A percentile compares a stretch with the other conserved stretches of the same genome.
Conservation (phyloP, 192 early-diverging fungal species). For the Chytriomyces confervae region DNA sequence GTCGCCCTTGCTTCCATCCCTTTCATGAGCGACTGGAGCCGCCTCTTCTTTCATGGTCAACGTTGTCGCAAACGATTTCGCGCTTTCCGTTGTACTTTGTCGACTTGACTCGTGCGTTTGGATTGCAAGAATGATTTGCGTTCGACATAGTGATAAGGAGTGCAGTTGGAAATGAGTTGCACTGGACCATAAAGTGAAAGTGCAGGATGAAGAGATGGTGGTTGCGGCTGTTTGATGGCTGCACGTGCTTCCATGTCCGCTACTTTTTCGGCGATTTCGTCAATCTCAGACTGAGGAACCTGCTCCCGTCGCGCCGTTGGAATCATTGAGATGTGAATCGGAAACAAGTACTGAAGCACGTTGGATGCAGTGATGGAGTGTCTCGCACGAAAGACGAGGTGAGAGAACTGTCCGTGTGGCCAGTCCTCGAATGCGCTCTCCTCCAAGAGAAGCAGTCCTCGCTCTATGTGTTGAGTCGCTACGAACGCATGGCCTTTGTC, state of each 20-base stretch:
- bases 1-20: neutral
- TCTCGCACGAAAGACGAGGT: conserved; percentile 6
- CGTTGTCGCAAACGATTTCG: no score
- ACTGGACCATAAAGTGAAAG: conserved; percentile 33
- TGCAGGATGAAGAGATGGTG: conserved; percentile 1
- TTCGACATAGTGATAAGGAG: conserved; percentile 21
- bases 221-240: neutral
- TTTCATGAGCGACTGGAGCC: no score
- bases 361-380: neutral
- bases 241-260: neutral
- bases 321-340: neutral
- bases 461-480: no score
- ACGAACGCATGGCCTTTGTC: no score
- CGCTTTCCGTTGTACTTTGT: no score
- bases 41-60: no score
- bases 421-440: conserved; percentile 24
- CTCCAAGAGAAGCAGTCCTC: neutral
- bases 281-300: neutral
- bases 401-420: neutral
- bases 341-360: conserved; percentile 20
- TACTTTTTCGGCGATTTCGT: neutral
- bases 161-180: conserved; percentile 40
- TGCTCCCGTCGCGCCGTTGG: conserved; percentile 20
- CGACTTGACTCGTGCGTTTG: conserved; percentile 20
- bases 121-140: conserved; percentile 38